Conservation (phyloP, 192 early-diverging fungal species). For the Powellomyces hirtus region DNA sequence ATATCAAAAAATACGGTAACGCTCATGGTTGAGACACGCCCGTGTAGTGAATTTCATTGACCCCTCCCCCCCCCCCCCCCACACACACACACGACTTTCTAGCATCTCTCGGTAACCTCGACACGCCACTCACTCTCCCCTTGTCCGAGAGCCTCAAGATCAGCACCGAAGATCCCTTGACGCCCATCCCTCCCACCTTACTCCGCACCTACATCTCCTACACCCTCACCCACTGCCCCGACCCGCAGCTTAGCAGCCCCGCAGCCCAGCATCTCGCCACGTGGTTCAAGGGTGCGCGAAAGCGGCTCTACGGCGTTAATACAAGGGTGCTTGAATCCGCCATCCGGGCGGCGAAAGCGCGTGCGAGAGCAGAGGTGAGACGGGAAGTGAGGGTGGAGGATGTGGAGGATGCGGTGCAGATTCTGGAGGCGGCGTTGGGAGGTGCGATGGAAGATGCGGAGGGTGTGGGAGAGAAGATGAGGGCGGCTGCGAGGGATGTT, state of each 20-base stretch:
- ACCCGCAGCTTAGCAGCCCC: neutral
- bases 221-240: conserved; percentile 36
- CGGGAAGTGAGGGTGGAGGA: conserved; percentile 67
- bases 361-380: conserved; percentile 74
- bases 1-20: too few species aligned
- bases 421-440: conserved; percentile 59
- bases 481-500: too few species aligned
- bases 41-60: too few species aligned
- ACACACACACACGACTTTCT: too few species aligned
- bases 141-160: conserved; percentile 48
- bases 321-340: conserved; percentile 82
- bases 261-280: neutral
- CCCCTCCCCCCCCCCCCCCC: too few species aligned
- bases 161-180: conserved; percentile 52
- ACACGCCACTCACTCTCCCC: too few species aligned
- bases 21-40: too few species aligned
- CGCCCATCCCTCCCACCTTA: conserved; percentile 61
- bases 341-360: conserved; percentile 72
- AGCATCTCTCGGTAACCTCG: too few species aligned
- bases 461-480: too few species aligned
- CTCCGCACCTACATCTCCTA: conserved; percentile 84
- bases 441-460: too few species aligned
- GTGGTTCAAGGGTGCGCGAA: too few species aligned
- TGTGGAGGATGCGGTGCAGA: conserved; percentile 73
- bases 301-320: too few species aligned